Evolutionary conservation across 495 filamentous ascomycete genomes (phyloP).

Genomic region (Neurospora tetrasperma): DNA sequence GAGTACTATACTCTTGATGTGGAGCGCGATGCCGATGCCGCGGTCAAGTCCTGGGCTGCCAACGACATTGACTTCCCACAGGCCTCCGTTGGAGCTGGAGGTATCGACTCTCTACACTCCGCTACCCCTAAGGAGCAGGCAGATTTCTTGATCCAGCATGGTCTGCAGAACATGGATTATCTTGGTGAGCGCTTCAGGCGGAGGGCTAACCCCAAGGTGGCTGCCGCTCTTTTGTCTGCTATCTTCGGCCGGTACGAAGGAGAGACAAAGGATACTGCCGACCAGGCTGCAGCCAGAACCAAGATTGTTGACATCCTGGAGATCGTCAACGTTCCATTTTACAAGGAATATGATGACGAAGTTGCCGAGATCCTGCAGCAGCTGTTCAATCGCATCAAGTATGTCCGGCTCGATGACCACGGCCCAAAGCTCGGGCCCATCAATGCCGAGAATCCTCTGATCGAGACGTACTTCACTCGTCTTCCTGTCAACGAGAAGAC

Average conservation of each 20-base stretch:
- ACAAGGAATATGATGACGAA: conserved; percentile 83
- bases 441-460: conserved; percentile 63
- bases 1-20: conserved; percentile 85
- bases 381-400: conserved; percentile 87
- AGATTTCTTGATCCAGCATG: conserved; percentile 43
- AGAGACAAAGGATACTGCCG: conserved; percentile 29
- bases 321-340: conserved; percentile 76
- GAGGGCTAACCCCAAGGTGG: conserved; percentile 52
- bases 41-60: conserved; percentile 59
- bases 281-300: conserved; percentile 38
- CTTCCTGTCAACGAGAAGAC: conserved; percentile 73
- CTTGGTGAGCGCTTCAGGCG: conserved; percentile 73
- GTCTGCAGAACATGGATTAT: conserved; percentile 54
- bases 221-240: conserved; percentile 56
- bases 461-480: conserved; percentile 93
- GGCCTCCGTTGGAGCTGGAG: conserved; percentile 31
- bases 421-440: conserved; percentile 83
- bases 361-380: conserved; percentile 76
- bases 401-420: conserved; percentile 79
- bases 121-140: conserved; percentile 37
- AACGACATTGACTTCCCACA: conserved; percentile 41
- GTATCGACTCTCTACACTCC: conserved; percentile 34
- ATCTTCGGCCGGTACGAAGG: conserved; percentile 59
- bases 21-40: conserved; percentile 55
- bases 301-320: conserved; percentile 57